Evolutionary conservation across 192 early-diverging fungal genomes (phyloP).

Genomic region (Chytriomyces confervae): DNA sequence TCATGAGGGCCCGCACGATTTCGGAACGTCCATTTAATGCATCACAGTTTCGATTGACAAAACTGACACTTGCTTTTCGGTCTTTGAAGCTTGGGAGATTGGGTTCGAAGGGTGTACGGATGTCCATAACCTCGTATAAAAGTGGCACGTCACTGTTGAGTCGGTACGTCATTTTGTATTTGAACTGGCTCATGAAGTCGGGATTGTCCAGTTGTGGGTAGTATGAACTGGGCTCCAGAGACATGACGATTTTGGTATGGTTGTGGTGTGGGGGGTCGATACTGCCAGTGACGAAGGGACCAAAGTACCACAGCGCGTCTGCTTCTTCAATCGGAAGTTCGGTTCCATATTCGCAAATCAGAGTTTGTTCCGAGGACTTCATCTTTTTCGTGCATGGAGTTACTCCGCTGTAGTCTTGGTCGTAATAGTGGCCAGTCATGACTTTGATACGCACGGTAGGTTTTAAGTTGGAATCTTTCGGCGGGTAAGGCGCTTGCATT

Average conservation of each 20-base stretch:
- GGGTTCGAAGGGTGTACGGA: neutral
- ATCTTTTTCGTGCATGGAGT: neutral
- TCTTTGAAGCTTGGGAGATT: neutral
- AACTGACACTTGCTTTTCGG: neutral
- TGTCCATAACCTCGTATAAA: neutral
- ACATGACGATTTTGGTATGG: neutral
- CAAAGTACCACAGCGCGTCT: constrained; percentile 4
- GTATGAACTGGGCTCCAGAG: neutral
- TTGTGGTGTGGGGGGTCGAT: neutral
- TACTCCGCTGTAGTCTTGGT: neutral
- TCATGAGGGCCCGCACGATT: neutral
- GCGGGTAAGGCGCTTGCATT: too few species aligned
- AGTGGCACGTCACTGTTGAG: neutral
- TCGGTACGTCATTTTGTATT: neutral
- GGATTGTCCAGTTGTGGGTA: neutral
- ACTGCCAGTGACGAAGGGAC: neutral
- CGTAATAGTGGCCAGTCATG: neutral
- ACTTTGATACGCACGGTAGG: neutral
- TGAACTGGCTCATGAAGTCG: neutral
- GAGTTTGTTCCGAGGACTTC: neutral
- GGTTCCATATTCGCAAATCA: neutral
- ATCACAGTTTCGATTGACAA: neutral
- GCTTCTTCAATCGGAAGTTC: neutral
- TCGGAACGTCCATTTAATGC: neutral
- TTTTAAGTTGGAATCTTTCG: too few species aligned